phyloP scores from a whole-genome alignment of 148 eudicot species.

The Gaultheria prostrata region DNA sequence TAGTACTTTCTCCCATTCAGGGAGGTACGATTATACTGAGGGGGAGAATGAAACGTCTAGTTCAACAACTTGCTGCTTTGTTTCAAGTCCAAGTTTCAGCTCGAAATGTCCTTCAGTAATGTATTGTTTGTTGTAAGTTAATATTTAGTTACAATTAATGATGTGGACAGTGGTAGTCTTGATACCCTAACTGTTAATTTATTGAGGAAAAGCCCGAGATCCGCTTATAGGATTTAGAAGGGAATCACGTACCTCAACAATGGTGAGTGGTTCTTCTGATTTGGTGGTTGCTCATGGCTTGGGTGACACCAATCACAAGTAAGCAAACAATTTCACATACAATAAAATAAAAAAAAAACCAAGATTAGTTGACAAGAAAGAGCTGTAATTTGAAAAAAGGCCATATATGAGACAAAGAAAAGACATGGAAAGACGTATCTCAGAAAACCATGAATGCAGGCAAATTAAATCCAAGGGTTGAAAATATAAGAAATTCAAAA shows the following conservation, averaged over 20 bases:
- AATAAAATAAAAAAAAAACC: too few relatives aligned
- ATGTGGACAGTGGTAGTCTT: neutral
- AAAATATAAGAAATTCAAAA: too few relatives aligned
- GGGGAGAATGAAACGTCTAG: neutral
- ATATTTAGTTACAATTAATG: neutral
- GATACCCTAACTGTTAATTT: neutral
- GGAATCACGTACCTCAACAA: neutral
- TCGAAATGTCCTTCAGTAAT: neutral
- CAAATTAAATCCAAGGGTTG: too few relatives aligned
- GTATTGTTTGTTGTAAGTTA: neutral
- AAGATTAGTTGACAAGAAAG: too few relatives aligned
- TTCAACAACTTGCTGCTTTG: neutral
- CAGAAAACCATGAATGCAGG: too few relatives aligned
- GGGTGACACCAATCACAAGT: neutral
- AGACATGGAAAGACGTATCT: too few relatives aligned
- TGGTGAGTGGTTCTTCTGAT: constrained; percentile 7
- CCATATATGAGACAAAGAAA: too few relatives aligned
- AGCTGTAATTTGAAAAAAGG: too few relatives aligned
- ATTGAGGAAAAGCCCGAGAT: neutral
- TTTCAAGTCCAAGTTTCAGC: neutral
- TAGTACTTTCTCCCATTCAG: neutral
- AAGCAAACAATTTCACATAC: too few relatives aligned
- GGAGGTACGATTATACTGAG: neutral
- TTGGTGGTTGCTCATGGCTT: neutral
- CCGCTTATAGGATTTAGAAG: neutral